Percentiles rank a stretch among this genome's conserved stretches.
Evolutionary conservation across 2,329 filamentous ascomycete species (phyloP).

Genomic region (Aspergillus oerlinghausenensis): DNA sequence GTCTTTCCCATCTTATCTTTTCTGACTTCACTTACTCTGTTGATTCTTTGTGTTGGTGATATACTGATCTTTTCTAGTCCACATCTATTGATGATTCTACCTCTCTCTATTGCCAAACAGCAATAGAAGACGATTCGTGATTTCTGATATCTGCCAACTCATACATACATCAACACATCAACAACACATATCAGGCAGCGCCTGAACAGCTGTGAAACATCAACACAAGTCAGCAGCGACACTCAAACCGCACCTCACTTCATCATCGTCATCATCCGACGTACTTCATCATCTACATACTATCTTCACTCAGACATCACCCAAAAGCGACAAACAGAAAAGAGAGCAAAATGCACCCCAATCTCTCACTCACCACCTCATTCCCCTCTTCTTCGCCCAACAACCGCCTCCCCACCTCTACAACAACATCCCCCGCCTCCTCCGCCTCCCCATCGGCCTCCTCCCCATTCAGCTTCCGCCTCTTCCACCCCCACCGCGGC

Average conservation of each 20-base stretch:
- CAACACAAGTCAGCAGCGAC: neutral
- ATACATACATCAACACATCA: neutral
- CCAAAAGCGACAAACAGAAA: neutral
- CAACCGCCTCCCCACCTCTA: conserved; percentile 16
- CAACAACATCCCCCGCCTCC: conserved; percentile 23
- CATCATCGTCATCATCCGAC: neutral
- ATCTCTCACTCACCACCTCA: conserved; percentile 28
- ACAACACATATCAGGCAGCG: neutral
- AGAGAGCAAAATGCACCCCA: conserved; percentile 17
- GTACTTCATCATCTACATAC: too few species aligned
- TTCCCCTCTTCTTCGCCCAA: conserved; percentile 19
- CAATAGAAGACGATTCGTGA: neutral
- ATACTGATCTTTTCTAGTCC: neutral
- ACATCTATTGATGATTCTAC: neutral
- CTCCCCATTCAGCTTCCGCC: conserved; percentile 14
- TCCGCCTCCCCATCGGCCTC: conserved; percentile 21
- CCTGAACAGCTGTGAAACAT: neutral
- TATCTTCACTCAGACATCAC: conserved; percentile 2
- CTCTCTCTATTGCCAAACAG: neutral
- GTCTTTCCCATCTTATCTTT: neutral
- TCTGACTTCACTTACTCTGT: neutral
- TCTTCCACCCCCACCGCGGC: conserved; percentile 19
- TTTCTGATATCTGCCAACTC: neutral
- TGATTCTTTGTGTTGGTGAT: neutral
- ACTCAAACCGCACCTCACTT: neutral